Conservation (phyloP, 176 grass and related monocot species). For the Hordeum vulgare region MorexV3_pseudomolecules_assembly NC_058518.1:8319933-8320432, state of each 20-base stretch:
- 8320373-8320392: neutral
- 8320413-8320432: neutral
- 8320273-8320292: neutral
- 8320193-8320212: too few species aligned
- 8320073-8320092: neutral
- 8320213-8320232: too few species aligned
- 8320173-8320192: neutral
- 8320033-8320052: neutral
- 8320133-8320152: neutral
- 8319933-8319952: neutral
- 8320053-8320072: neutral
- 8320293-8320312: neutral
- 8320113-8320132: neutral
- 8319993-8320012: neutral
- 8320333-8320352: neutral
- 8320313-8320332: neutral
- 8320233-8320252: too few species aligned
- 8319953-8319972: neutral
- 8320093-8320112: conserved; percentile 1
- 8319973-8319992: conserved; percentile 20
- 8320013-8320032: neutral
- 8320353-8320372: neutral
- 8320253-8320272: too few species aligned
- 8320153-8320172: neutral
- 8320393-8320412: neutral